Evolutionary conservation across 1,284 basidiomycete species (phyloP).

Genomic region (Exobasidium cylindrosporum): DNA sequence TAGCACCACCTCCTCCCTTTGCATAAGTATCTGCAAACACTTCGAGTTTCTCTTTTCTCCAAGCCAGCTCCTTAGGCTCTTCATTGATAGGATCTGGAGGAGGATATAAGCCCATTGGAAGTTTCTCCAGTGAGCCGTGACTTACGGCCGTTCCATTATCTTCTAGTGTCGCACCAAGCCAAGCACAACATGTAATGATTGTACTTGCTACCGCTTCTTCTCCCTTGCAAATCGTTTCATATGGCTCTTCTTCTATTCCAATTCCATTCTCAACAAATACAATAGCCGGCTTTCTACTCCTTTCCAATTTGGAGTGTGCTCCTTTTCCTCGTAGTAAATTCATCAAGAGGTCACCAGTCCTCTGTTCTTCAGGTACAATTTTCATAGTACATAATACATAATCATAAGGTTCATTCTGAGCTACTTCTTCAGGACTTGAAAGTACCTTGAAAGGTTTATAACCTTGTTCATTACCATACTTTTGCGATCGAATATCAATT

Average conservation of each 20-base stretch:
- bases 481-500: conserved; percentile 63
- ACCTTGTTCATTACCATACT: conserved; percentile 63
- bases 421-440: conserved; percentile 61
- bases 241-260: conserved; percentile 69
- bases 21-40: conserved; percentile 54
- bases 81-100: neutral
- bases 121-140: conserved; percentile 32
- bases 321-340: neutral
- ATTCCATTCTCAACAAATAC: conserved; percentile 75
- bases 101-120: conserved; percentile 57
- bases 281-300: conserved; percentile 59
- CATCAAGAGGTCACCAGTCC: conserved; percentile 63
- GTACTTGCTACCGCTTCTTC: conserved; percentile 25
- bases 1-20: conserved; percentile 55
- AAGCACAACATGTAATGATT: conserved; percentile 57
- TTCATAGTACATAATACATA: conserved; percentile 72
- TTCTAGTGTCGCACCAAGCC: conserved; percentile 57
- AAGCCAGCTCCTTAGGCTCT: neutral
- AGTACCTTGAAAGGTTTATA: conserved; percentile 70
- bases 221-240: conserved; percentile 59
- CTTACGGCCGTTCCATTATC: conserved; percentile 30
- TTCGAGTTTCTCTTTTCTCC: conserved; percentile 31
- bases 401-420: conserved; percentile 65
- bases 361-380: conserved; percentile 67
- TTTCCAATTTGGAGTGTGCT: neutral